Base-by-base conservation (phyloP, 2,329 filamentous ascomycete genomes). In the Tolypocladium paradoxum region DNA sequence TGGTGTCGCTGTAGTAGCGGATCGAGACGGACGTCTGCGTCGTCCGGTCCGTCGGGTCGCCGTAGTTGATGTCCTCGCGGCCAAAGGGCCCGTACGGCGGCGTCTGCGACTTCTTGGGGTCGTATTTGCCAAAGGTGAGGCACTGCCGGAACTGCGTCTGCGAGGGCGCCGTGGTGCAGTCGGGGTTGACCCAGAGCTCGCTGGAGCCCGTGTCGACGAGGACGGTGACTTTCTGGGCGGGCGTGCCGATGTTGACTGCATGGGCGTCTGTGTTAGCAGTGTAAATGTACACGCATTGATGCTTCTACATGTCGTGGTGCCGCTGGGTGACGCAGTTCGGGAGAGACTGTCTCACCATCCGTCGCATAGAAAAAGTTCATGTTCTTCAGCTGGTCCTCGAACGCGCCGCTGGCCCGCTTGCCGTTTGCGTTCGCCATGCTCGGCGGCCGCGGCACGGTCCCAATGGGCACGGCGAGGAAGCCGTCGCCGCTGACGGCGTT, bases 151-250 rank as follows among this genome's bases (percentile, higher is more conserved):
- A 58, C 36, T 73, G 65, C 1, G 59, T 58, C 7, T 64, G 56
- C 6, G 65, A 64, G 6, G 64, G 68, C 0, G 75, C 68, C 6
- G 66, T 68, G 4, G 60, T 51, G 60, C 77, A 81, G 51, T 72
- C 65, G 1, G 77, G 76, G 55, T 80, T 77, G 45, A 79, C 74
- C 77, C 77, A 81, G 8, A 80, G 70, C 61, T 79, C 76, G 56
- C 73, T 74, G 6, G 77, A 80, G 18, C 77, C 77, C 0, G 75
- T 78, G 55, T 78, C 75, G 52, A 78, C 67, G 37, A 77, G 68
- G 36, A 78, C 73, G 12, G 73, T 70, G 36, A 77, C 64, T 12
- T 59, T 65, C 56, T 78, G 75, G 1, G 65, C 61, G 6, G 72
- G 68, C 1, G 65, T 69, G 31, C 75, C 75, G 29, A 77, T 67